These are phyloP conservation scores for Micromonas commoda DNA, from an alignment of 139 green algal genomes.

Conservation along the genomic window DNA sequence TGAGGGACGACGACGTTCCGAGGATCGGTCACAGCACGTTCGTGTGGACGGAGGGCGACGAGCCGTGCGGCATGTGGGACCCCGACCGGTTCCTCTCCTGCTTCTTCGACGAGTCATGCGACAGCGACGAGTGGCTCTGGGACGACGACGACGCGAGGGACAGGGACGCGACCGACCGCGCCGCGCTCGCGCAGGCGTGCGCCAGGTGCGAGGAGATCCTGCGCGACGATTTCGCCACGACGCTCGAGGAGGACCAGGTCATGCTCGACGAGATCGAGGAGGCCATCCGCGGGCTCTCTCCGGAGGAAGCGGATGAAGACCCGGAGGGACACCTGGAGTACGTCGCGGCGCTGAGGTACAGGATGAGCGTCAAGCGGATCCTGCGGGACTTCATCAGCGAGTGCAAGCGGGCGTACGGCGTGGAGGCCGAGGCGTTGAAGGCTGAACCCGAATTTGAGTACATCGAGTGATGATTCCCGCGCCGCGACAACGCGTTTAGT, in stretches of 20 bases:
- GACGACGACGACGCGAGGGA: not conserved
- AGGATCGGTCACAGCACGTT: not conserved
- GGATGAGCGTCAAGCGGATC: not conserved
- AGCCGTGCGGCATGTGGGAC: too few relatives aligned
- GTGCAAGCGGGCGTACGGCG: too few relatives aligned
- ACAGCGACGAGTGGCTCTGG: not conserved
- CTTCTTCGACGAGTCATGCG: too few relatives aligned
- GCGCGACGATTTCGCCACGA: not conserved
- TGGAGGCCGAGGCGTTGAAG: too few relatives aligned
- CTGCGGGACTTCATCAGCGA: not conserved
- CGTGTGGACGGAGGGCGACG: not conserved
- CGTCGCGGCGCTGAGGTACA: not conserved
- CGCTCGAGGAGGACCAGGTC: not conserved
- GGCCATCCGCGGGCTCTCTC: not conserved
- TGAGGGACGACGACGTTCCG: not conserved
- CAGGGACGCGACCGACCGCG: not conserved
- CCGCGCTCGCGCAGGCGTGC: not conserved
- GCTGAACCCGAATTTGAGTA: too few relatives aligned
- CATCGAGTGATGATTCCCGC: too few relatives aligned
- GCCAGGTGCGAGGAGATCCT: not conserved
- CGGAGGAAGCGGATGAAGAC: not conserved
- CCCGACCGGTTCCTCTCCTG: too few relatives aligned
- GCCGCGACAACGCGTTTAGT: too few relatives aligned
- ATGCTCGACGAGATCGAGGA: not conserved
- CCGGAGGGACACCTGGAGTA: not conserved